A percentile compares a stretch with the other conserved stretches of the same genome.
Evolutionary conservation across 495 filamentous ascomycete genomes (phyloP).

Genomic region (Friedmanniomyces endolithicus): DNA sequence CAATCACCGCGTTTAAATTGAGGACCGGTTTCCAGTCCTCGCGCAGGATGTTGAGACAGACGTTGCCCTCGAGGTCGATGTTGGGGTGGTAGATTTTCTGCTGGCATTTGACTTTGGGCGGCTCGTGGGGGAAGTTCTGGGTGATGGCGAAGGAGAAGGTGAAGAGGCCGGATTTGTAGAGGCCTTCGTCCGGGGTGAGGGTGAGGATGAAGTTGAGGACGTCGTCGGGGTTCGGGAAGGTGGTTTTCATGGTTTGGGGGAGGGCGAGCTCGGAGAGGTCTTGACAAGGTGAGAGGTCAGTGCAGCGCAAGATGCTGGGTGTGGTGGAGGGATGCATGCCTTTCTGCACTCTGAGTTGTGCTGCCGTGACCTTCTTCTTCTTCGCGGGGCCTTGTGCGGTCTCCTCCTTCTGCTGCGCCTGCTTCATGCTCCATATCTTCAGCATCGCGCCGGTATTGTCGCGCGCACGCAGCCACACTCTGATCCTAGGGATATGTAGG

Average conservation of each 20-base stretch:
- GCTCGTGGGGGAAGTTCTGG: constrained; percentile 92
- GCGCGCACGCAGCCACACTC: not conserved
- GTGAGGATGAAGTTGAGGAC: constrained; percentile 90
- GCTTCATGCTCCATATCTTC: constrained; percentile 99
- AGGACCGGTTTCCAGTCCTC: constrained; percentile 99
- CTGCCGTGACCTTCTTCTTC: constrained; percentile 97
- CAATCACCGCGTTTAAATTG: constrained; percentile 92
- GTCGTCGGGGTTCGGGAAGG: constrained; percentile 89
- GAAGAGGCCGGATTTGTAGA: constrained; percentile 87
- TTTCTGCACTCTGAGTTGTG: constrained; percentile 91
- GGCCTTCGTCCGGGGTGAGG: constrained; percentile 93
- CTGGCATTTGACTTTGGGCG: constrained; percentile 92
- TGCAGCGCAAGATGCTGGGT: not conserved
- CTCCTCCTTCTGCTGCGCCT: constrained; percentile 81
- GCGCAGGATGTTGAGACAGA: constrained; percentile 89
- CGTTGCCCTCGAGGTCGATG: constrained; percentile 94
- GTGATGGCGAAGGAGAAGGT: constrained; percentile 84
- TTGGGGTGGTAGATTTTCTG: constrained; percentile 99
- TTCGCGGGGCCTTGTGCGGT: constrained; percentile 52
- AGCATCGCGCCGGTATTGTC: constrained; percentile 55
- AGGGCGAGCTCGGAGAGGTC: constrained; percentile 88
- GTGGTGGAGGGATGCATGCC: constrained; percentile 37
- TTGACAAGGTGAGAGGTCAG: constrained; percentile 28
- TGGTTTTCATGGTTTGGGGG: constrained; percentile 79
- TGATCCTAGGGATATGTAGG: not conserved